A percentile compares a stretch with the other conserved stretches of the same genome.
Evolutionary conservation across 2,329 filamentous ascomycete genomes (phyloP).

Genomic region (Colletotrichum musicola): DNA sequence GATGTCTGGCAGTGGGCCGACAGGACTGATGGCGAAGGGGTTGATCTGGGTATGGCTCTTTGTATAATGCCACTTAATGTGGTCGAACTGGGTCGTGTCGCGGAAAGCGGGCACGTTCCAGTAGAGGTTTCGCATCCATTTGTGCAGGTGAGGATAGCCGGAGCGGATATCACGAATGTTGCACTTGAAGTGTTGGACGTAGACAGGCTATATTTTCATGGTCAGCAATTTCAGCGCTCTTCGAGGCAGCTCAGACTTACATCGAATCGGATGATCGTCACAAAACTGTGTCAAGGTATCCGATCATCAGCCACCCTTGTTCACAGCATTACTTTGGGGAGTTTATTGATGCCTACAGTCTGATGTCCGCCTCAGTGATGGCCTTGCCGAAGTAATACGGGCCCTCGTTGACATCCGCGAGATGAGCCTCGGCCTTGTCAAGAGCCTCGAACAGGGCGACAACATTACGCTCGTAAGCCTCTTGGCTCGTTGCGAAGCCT

Average conservation of each 20-base stretch:
- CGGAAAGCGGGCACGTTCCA: slow-evolving; percentile 85
- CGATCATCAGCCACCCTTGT: neutral
- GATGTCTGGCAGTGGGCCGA: slow-evolving; percentile 88
- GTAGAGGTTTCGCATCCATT: slow-evolving; percentile 86
- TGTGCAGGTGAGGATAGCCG: slow-evolving; percentile 84
- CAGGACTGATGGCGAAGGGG: slow-evolving; percentile 79
- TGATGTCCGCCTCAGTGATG: slow-evolving; percentile 85
- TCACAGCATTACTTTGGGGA: slow-evolving; percentile 24
- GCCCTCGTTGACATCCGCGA: slow-evolving; percentile 60
- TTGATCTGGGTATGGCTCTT: slow-evolving; percentile 75
- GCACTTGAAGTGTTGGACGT: slow-evolving; percentile 90
- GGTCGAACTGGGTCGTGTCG: slow-evolving; percentile 89
- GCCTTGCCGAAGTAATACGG: slow-evolving; percentile 81
- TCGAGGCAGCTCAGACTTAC: slow-evolving; percentile 44
- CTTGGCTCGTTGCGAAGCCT: slow-evolving; percentile 87
- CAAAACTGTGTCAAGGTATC: slow-evolving; percentile 60
- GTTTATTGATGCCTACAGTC: slow-evolving; percentile 63
- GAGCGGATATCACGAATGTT: slow-evolving; percentile 87
- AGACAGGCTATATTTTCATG: slow-evolving; percentile 65
- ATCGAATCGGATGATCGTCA: slow-evolving; percentile 81
- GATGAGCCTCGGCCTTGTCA: slow-evolving; percentile 80
- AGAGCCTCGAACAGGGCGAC: slow-evolving; percentile 79
- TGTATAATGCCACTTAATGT: slow-evolving; percentile 87
- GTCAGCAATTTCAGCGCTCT: neutral
- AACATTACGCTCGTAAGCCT: slow-evolving; percentile 84